phyloP scores from a whole-genome alignment of 2,329 filamentous ascomycete genomes.

The Grosmannia huntii region DNA sequence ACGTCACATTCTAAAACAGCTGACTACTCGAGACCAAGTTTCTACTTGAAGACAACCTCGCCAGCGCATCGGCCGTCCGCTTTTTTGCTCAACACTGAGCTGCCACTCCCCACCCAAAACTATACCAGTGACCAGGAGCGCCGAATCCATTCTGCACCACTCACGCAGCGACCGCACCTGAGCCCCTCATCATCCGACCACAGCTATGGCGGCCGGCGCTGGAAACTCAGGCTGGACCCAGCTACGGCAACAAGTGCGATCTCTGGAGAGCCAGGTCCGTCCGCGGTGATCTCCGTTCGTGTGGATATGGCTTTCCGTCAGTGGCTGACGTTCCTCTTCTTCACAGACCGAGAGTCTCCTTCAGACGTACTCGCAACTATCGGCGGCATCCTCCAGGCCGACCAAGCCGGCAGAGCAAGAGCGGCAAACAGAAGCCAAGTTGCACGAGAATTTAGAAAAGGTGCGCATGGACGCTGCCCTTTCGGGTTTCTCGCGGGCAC shows the following conservation, averaged over 20 bases:
- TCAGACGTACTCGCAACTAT: constrained; percentile 84
- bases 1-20: background rate
- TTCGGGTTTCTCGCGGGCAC: background rate
- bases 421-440: constrained; percentile 60
- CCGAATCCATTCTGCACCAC: too few species aligned
- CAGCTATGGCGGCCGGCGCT: constrained; percentile 10
- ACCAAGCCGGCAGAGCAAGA: constrained; percentile 80
- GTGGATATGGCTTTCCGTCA: background rate
- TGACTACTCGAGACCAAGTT: background rate
- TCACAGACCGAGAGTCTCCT: constrained; percentile 69
- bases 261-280: constrained; percentile 76
- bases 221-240: constrained; percentile 67
- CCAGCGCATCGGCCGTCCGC: background rate
- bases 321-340: background rate
- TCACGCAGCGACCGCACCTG: background rate
- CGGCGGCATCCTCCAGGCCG: constrained; percentile 65
- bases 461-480: constrained; percentile 28
- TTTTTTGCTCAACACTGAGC: background rate
- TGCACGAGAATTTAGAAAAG: constrained; percentile 76
- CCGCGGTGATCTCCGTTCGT: background rate
- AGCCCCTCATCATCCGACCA: background rate
- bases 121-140: background rate
- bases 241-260: constrained; percentile 80
- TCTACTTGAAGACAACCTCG: background rate
- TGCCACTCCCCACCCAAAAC: background rate